Evolutionary conservation across 179 eudicot genomes (phyloP), one percentile per base, ranked within the genome.

Genomic region (Monotropa hypopitys): DNA sequence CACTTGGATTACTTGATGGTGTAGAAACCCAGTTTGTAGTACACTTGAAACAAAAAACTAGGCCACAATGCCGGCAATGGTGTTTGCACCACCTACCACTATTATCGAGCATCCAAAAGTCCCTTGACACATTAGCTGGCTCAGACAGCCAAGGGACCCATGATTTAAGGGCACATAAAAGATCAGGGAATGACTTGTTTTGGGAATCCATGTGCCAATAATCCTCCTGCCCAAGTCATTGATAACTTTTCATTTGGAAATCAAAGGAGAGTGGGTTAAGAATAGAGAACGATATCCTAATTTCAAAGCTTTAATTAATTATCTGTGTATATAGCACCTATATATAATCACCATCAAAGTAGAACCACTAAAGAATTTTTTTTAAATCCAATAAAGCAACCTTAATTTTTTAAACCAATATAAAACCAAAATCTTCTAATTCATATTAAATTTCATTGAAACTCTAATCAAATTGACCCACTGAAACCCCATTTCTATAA

Each of bases 71-170:
- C 53, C 99, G 88, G 81, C 99, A 96, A 81, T 96, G 99, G 78
- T 96, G 99, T 80, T 90, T 93, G 80, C 99, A 96, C 33, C 92
- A 98, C 85, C 94, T 85, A 80, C 99, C 93, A 78, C 96, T 90
- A 80, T 91, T 77, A 81, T 96, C 98, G 57, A 97, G 98, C 99
- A 96, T 96, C 99, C 99, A 96, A 80, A 96, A 96, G 84, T 88
- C 92, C 88, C 94, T 89, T 1, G 98, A 91, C 79, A 89, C 90
- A 82, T 91, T 84, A 70, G 88, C 86, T 5, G 91, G 89, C 70
- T 87, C 90, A n/a, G 87, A 75, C 79, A 87, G 84, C 90, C 91
- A 86, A 65, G 90, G 90, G 80, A 91, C 80, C 98, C 94, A 93
- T 42, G 91, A 86, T 80, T 85, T 96, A 73, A 93, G 81, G 73